A percentile compares a stretch with the other conserved stretches of the same genome.
These are phyloP conservation scores for Euclidium syriacum DNA, from an alignment of 345 rosid species.

Conservation along the genomic window DNA sequence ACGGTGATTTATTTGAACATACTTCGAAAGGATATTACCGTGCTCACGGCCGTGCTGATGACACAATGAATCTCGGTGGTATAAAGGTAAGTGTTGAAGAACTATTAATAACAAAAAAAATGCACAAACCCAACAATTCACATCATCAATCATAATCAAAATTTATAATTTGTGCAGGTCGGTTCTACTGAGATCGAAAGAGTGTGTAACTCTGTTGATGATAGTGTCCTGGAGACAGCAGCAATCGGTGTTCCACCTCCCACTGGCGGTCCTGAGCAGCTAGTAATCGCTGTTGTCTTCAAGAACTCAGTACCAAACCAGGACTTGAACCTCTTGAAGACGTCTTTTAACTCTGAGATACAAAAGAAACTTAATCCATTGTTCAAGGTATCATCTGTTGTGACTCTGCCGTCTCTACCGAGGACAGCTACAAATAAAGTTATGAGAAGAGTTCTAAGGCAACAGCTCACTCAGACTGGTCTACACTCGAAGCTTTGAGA, in stretches of 20 bases:
- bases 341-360: slow-evolving; percentile 69
- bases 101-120: background rate
- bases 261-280: slow-evolving; percentile 81
- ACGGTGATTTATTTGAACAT: slow-evolving; percentile 87
- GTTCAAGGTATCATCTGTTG: slow-evolving; percentile 71
- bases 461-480: slow-evolving; percentile 46
- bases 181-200: slow-evolving; percentile 91
- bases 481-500: slow-evolving; percentile 55
- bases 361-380: slow-evolving; percentile 88
- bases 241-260: slow-evolving; percentile 93
- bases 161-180: slow-evolving; percentile 45
- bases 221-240: slow-evolving; percentile 74
- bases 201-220: slow-evolving; percentile 69
- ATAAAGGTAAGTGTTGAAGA: slow-evolving; percentile 54
- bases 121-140: background rate
- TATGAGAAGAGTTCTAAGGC: slow-evolving; percentile 87
- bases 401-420: slow-evolving; percentile 55
- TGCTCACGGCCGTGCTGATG: slow-evolving; percentile 97
- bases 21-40: slow-evolving; percentile 76
- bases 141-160: background rate
- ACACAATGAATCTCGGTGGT: slow-evolving; percentile 97
- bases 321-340: slow-evolving; percentile 51
- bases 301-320: slow-evolving; percentile 32
- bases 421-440: slow-evolving; percentile 94
- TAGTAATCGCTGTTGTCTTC: slow-evolving; percentile 74